Base-by-base conservation (phyloP, 2,329 filamentous ascomycete genomes). In the Paraphoma sp. region DNA sequence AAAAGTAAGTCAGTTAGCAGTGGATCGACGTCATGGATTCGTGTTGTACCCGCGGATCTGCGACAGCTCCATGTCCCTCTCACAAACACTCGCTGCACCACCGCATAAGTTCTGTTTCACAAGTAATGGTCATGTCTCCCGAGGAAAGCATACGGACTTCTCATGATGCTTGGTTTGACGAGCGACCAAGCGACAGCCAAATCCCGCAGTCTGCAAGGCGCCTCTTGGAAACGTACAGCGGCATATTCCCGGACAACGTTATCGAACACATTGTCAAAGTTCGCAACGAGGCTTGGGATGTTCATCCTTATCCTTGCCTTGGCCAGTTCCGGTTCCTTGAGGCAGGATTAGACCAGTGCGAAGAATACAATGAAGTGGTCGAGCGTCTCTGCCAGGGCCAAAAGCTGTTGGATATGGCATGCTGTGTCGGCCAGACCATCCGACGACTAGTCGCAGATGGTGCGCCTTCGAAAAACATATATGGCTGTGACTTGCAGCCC, bases 371-470 rank as follows among this genome's bases (percentile, higher is more conserved):
- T 5, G 68, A 74, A n/a, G 46, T 72, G 10, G 49, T 75, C n/a
- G 31, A 63, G 28, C 66, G 70, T n/a, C 55, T 75, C 2, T 53
- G 56, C 18, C 45, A 65, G 41, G 71, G 71, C 16, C 59, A 75
- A 40, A 65, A 62, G 29, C 45, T 75, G 7, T 69, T 82, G 16
- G 80, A 82, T 50, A 70, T 77, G 51, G 79, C 77, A 8, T 81
- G 79, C 67, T 81, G 79, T 60, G 76, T 82, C 52, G 79, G 78
- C 10, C 76, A 81, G 42, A 76, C 77, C 17, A 69, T 81, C 48
- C 74, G 80, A 1, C 71, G 78, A 48, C 68, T 82, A 10, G 73
- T 62, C 3, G 54, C 57, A 16, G 77, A 79, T 47, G 79, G 79
- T 5, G 78, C 69, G 2, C 78, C 79, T 2, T 57, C 73, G 2